phyloP scores from a whole-genome alignment of 2,329 filamentous ascomycete genomes.

The Xylariales sp. region DNA sequence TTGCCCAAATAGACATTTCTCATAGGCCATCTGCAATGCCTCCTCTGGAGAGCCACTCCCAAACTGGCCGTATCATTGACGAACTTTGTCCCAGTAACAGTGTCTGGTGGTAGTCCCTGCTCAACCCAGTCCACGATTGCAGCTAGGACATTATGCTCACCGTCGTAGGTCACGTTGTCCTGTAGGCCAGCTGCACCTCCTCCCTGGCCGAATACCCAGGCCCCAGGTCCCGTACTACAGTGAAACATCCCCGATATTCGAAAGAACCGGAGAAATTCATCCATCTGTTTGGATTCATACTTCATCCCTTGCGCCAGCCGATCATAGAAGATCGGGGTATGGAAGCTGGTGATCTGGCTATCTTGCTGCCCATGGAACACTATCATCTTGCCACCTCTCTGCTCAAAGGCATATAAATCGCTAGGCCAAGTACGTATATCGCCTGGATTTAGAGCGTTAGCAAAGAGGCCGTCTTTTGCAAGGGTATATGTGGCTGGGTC shows the following conservation, averaged over 20 bases:
- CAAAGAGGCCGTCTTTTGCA: conserved; percentile 26
- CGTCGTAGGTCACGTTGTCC: conserved; percentile 21
- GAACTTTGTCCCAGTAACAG: conserved; percentile 30
- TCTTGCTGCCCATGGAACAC: conserved; percentile 37
- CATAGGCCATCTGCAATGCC: conserved; percentile 29
- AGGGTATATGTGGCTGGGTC: conserved; percentile 29
- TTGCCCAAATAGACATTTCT: conserved; percentile 25
- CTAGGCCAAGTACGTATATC: conserved; percentile 25
- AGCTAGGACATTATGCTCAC: conserved; percentile 38
- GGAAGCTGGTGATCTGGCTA: conserved; percentile 37
- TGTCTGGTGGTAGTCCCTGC: conserved; percentile 33
- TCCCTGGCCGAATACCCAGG: conserved; percentile 26
- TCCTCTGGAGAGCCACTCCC: conserved; percentile 24
- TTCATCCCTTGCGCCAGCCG: conserved; percentile 36
- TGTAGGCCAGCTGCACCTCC: conserved; percentile 11
- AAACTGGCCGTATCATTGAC: conserved; percentile 16
- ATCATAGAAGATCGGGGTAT: conserved; percentile 41
- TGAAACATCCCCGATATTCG: conserved; percentile 43
- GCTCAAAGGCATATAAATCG: conserved; percentile 28
- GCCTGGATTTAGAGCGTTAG: conserved; percentile 12
- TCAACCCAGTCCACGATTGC: conserved; percentile 47
- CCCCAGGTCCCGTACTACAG: conserved; percentile 41
- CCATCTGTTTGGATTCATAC: conserved; percentile 23
- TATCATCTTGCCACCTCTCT: conserved; percentile 34
- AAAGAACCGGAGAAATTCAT: conserved; percentile 39